Evolutionary conservation across 1,284 basidiomycete genomes (phyloP).

Genomic region (Ganoderma sp.): DNA sequence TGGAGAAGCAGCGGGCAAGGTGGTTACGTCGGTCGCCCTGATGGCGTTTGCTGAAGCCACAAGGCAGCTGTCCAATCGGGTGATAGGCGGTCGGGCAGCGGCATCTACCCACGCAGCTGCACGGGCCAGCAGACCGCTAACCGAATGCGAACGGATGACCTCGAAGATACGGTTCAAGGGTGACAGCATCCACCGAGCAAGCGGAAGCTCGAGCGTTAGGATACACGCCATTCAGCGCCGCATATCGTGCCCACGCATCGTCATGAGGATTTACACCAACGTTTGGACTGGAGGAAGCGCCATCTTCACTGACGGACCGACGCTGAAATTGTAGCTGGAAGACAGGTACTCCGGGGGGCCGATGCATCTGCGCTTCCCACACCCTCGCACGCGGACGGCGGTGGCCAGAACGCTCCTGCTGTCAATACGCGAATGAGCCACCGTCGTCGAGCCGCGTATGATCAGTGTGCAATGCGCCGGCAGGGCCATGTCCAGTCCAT

Average conservation of each 20-base stretch:
- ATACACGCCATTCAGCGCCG: not conserved
- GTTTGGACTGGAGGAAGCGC: not conserved
- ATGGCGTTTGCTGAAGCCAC: not conserved
- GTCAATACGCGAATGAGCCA: not conserved
- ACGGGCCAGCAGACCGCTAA: not conserved
- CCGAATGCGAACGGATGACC: not conserved
- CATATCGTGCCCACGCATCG: not conserved
- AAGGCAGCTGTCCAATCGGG: not conserved
- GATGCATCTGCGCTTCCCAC: not conserved
- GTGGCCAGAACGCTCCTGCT: not conserved
- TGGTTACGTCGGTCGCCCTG: not conserved
- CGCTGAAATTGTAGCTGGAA: not conserved
- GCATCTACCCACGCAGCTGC: not conserved
- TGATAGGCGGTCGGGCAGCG: not conserved
- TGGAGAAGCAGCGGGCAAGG: slow-evolving; percentile 1
- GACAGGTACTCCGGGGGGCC: not conserved
- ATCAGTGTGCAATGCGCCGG: not conserved
- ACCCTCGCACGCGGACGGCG: not conserved
- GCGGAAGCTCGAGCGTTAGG: not conserved
- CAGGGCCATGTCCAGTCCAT: not conserved
- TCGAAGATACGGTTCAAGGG: not conserved
- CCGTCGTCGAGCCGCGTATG: not conserved
- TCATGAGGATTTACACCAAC: not conserved
- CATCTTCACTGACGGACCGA: not conserved
- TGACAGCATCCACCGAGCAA: not conserved